Percentiles rank a stretch among this genome's conserved stretches.
phyloP scores from a whole-genome alignment of 208 protist genomes.

The Leishmania mexicana region DNA sequence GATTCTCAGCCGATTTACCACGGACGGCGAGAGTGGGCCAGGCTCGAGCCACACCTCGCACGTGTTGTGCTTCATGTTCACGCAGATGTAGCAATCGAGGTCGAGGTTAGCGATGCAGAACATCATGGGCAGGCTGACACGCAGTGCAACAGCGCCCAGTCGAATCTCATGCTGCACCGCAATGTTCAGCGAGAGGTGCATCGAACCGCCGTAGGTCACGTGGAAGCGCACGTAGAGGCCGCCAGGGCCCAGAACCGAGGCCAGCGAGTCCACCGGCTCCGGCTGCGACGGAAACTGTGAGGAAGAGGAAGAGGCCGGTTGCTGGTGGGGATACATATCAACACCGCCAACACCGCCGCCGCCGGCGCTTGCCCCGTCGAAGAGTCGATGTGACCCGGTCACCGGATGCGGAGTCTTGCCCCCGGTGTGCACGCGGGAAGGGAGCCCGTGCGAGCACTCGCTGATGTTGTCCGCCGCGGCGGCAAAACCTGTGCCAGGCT shows the following conservation, averaged over 20 bases:
- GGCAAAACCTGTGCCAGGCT: background rate
- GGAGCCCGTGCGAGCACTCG: conserved; percentile 21
- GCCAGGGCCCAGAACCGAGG: conserved; percentile 46
- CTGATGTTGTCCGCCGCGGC: conserved; percentile 13
- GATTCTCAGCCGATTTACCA: conserved; percentile 69
- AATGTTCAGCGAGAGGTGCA: conserved; percentile 55
- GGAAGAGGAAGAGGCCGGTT: background rate
- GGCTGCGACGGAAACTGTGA: conserved; percentile 22
- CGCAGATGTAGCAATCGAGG: conserved; percentile 76
- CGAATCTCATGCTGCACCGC: conserved; percentile 60
- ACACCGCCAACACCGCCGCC: background rate
- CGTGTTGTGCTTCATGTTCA: conserved; percentile 61
- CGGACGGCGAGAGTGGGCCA: conserved; percentile 60
- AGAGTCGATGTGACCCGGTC: background rate
- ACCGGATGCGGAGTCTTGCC: conserved; percentile 12
- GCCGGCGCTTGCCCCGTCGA: background rate
- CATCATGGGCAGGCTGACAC: conserved; percentile 66
- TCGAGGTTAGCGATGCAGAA: conserved; percentile 67
- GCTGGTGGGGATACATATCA: background rate
- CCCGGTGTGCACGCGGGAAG: conserved; percentile 8
- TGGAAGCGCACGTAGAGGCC: conserved; percentile 79
- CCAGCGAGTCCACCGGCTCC: conserved; percentile 38
- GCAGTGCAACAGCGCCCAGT: conserved; percentile 44
- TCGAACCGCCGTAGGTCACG: conserved; percentile 80
- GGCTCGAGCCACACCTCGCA: conserved; percentile 78